Conservation (phyloP, 2,329 filamentous ascomycete species). For the Cercospora sojina region DNA sequence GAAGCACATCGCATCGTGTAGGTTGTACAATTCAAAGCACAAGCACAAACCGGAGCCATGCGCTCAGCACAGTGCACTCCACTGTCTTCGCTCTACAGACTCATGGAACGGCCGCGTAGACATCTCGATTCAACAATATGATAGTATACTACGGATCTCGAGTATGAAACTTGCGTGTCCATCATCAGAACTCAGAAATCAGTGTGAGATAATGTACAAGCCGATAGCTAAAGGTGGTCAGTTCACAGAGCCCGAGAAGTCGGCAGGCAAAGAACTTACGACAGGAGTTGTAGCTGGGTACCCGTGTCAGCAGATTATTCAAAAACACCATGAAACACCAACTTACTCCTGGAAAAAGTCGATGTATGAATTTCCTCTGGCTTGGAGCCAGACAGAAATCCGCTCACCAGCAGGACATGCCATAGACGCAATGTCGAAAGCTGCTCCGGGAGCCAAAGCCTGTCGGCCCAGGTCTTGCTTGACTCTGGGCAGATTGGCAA, state of each 20-base stretch:
- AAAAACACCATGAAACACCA: conserved; percentile 18
- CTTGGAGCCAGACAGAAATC: conserved; percentile 20
- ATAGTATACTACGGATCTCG: background rate
- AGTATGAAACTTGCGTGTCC: background rate
- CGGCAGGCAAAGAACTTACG: background rate
- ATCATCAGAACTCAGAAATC: background rate
- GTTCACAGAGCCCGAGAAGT: background rate
- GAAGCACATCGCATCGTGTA: background rate
- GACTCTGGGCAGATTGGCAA: conserved; percentile 40
- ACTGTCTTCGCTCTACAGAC: background rate
- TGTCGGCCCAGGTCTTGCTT: conserved; percentile 17
- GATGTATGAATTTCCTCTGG: conserved; percentile 17
- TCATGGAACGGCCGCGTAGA: background rate
- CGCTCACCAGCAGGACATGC: conserved; percentile 23
- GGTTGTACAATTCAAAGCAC: background rate
- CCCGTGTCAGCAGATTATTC: background rate
- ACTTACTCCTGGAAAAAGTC: conserved; percentile 28
- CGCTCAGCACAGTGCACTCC: background rate
- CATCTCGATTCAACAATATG: background rate
- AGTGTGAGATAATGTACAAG: conserved; percentile 4
- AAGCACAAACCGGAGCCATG: background rate
- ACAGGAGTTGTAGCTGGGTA: conserved; percentile 9
- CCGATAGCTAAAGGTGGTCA: conserved; percentile 8
- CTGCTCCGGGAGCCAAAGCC: conserved; percentile 20
- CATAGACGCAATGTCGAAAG: conserved; percentile 20